These are phyloP conservation scores for Lasiodiplodia sp. DNA, from an alignment of 2,329 filamentous ascomycete species.

Conservation along the genomic window DNA sequence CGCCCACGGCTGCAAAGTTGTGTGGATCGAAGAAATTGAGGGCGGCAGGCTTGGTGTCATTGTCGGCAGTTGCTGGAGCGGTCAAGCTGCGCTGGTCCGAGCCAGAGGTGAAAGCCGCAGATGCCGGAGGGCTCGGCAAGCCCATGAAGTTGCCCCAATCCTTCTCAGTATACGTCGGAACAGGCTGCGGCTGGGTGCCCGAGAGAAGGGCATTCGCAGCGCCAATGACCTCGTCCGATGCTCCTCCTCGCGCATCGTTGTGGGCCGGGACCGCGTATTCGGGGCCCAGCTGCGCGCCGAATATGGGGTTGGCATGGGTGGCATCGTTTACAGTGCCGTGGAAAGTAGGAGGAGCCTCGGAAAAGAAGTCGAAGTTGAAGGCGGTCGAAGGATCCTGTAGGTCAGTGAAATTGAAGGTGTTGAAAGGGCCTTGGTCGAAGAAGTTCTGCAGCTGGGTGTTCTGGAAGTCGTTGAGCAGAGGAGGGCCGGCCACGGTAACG, in stretches of 20 bases:
- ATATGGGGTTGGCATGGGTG: constrained; percentile 11
- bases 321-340: constrained; percentile 22
- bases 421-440: constrained; percentile 30
- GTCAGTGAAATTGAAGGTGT: constrained; percentile 21
- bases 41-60: neutral
- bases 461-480: constrained; percentile 26
- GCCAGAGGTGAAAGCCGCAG: constrained; percentile 25
- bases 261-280: neutral
- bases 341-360: constrained; percentile 17
- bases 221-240: constrained; percentile 27
- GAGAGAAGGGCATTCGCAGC: constrained; percentile 27
- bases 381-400: neutral
- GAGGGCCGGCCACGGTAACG: constrained; percentile 24
- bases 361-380: constrained; percentile 17
- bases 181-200: constrained; percentile 22
- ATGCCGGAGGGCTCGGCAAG: constrained; percentile 27
- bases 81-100: constrained; percentile 13
- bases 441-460: constrained; percentile 27
- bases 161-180: constrained; percentile 19
- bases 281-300: neutral
- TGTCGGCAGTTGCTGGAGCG: neutral
- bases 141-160: constrained; percentile 15
- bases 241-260: constrained; percentile 3
- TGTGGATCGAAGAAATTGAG: constrained; percentile 24
- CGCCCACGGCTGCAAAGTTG: neutral